Evolutionary conservation across 2,329 filamentous ascomycete genomes (phyloP), one percentile per base, ranked within the genome.

Genomic region (Lanzia echinophila): DNA sequence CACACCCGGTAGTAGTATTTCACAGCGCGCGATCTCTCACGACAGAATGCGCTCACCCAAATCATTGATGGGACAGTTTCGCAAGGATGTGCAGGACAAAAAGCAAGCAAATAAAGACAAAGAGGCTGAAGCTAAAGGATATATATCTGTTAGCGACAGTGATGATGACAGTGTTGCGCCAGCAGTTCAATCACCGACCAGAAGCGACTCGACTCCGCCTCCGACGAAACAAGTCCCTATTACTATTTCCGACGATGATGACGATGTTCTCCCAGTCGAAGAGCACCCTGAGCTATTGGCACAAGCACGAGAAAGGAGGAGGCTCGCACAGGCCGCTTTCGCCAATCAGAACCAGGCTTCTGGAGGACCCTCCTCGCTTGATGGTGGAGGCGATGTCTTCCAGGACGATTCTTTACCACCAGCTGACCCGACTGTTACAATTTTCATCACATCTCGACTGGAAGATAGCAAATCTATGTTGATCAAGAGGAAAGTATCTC

Each of bases 401-500:
- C 19, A 55, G 17, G 57, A 61, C 10, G 53, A 56, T 10, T 22
- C 47, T 1, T 39, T 20, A 6, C 34, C 34, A 12, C 48, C 59
- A 17, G 49, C 58, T 0, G 78, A 84, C 56, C 72, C 76, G 1
- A 63, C 78, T 12, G 75, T 88, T 39, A 73, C 79, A 53, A 79
- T 92, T 22, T 72, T 90, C 32, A 81, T 96, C 58, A 79, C 76
- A 0, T 88, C 90, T 0, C 70, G 74, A 2, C 77, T 96, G 6
- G 74, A 79, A 1, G 74, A 76, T 43, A 80, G 86, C 0, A 78
- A 72, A 22, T 71, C 80, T 8, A 66, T 90, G 31, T 73, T 88
- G 36, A 77, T 88, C 49, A 83, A 78, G 47, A 81, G 87, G 38
- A 82, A 81, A 61, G 75, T 88, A 56, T 81, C 79, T 33, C 87